Evolutionary conservation across 257 asterid genomes (phyloP), one percentile per base, ranked within the genome.

Genomic region (Solanum peruvianum): DNA sequence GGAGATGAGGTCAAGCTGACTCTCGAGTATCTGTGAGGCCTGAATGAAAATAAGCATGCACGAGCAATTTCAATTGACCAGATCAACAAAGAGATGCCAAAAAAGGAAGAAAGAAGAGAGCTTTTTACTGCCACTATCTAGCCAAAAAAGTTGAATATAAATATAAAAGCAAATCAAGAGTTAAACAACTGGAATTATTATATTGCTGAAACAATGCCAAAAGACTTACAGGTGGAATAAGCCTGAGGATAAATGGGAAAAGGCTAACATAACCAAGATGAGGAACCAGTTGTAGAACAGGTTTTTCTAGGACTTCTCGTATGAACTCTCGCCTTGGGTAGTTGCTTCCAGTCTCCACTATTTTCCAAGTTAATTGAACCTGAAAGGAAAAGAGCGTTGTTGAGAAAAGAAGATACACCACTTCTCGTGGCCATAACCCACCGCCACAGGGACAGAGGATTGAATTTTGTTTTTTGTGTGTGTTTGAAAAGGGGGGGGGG

Each of bases 231-330:
- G 98, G 96, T 86, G 99, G 99, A 87, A 97, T 97, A 85, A 97
- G 98, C 93, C 96, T 91, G 87, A 91, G 92, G 93, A 96, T 96
- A 76, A 97, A 94, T 84, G 99, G 99, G 86, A 97, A 97, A 82
- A 97, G 97, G 96, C 99, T 96, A 87, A 93, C 98, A 44, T 97
- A 97, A 92, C 99, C 99, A 88, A 93, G 75, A 91, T 96, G 99
- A 87, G 98, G 99, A 91, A 97, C 98, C 91, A 96, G 90, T 90
- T 94, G 94, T 92, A 93, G 87, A 84, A 82, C 90, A 73, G 99
- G 98, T 80, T 92, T 88, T 90, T 93, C 98, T 52, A 93, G 86
- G 85, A 93, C 98, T 93, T 97, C 96, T 62, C 98, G 92, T 86
- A 93, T 85, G 45, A 94, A 91, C 92, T 97, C 95, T 80, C 94